phyloP scores from a whole-genome alignment of 441 rosid genomes.

The Euphorbia schlechtendalii region DNA sequence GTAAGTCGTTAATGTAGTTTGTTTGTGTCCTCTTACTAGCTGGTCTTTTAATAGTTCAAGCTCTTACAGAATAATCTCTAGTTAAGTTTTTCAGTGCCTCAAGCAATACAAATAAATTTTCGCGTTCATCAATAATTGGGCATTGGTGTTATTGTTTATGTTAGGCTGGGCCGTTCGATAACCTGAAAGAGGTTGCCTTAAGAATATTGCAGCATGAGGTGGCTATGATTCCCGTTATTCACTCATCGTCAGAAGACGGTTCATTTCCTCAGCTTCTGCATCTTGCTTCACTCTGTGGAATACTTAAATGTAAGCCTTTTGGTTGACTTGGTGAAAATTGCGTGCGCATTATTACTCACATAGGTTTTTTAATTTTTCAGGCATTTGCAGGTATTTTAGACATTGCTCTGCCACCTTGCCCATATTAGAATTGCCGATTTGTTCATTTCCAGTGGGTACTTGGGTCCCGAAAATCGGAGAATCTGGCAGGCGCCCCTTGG shows the following conservation, averaged over 20 bases:
- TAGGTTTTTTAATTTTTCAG: slow-evolving; percentile 33
- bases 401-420: slow-evolving; percentile 48
- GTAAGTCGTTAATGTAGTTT: slow-evolving; percentile 33
- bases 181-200: slow-evolving; percentile 47
- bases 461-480: slow-evolving; percentile 61
- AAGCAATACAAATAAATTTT: neutral
- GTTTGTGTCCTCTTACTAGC: neutral
- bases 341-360: slow-evolving; percentile 22
- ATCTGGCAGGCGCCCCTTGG: slow-evolving; percentile 42
- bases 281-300: slow-evolving; percentile 57
- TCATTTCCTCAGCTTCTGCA: slow-evolving; percentile 59
- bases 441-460: slow-evolving; percentile 45
- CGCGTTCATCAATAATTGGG: neutral
- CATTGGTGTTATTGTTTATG: slow-evolving; percentile 12
- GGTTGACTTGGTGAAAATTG: neutral
- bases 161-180: slow-evolving; percentile 54
- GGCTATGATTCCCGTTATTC: slow-evolving; percentile 49
- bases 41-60: neutral
- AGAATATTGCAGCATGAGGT: slow-evolving; percentile 51
- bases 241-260: slow-evolving; percentile 53
- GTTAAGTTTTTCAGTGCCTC: neutral
- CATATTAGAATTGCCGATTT: slow-evolving; percentile 45
- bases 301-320: slow-evolving; percentile 47
- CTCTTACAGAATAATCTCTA: no score
- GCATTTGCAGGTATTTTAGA: slow-evolving; percentile 58